These are phyloP conservation scores for Ensete ventricosum DNA, from an alignment of 176 grass and related monocot species.

Conservation along the genomic window DNA sequence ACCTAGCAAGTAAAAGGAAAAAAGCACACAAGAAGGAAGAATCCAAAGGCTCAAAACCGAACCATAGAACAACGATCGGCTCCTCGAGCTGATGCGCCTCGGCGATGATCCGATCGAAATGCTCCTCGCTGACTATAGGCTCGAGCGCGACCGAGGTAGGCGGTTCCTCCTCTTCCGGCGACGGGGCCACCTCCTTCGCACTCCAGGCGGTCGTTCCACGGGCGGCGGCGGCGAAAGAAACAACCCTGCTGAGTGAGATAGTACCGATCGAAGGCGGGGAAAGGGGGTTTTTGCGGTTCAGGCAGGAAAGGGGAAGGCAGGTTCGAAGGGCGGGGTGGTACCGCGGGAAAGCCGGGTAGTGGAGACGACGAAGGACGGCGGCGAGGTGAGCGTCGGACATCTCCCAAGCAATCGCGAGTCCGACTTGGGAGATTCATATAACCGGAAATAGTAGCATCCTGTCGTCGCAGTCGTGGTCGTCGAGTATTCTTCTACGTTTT, in stretches of 20 bases:
- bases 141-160: slow-evolving; percentile 48
- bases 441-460: no score
- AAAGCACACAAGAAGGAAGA: neutral
- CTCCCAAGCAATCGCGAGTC: neutral
- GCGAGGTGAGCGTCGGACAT: slow-evolving; percentile 17
- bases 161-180: slow-evolving; percentile 22
- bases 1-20: neutral
- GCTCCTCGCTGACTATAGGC: slow-evolving; percentile 54
- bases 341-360: neutral
- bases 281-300: slow-evolving; percentile 1
- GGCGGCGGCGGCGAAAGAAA: slow-evolving; percentile 5
- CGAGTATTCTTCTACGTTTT: no score
- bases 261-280: slow-evolving; percentile 13
- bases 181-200: neutral
- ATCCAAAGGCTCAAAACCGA: neutral
- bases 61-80: slow-evolving; percentile 69
- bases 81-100: slow-evolving; percentile 51
- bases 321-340: neutral
- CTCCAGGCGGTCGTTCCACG: neutral
- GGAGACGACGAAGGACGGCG: slow-evolving; percentile 2
- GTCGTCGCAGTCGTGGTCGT: no score
- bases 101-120: slow-evolving; percentile 49
- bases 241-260: slow-evolving; percentile 1
- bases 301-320: neutral
- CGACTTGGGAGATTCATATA: no score